Percentiles rank a stretch among this genome's conserved stretches.
Evolutionary conservation across 352 stramenopile species (phyloP).

Genomic region (Globisporangium solare): DNA sequence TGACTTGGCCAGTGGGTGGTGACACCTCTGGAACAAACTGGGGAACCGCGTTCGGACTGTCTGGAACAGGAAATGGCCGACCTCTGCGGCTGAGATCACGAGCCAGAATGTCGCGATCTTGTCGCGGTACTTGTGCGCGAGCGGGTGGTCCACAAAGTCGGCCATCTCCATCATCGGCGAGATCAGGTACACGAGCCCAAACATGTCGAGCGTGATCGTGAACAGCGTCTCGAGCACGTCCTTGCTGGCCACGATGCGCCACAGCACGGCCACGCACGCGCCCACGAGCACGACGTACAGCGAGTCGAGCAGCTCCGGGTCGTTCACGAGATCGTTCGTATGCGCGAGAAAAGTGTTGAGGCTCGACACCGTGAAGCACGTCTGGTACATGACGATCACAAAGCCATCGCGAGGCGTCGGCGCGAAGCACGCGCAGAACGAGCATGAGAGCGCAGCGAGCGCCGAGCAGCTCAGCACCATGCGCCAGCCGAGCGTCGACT

Average conservation of each 20-base stretch:
- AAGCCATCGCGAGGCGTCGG: slow-evolving; percentile 31
- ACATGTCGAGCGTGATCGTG: slow-evolving; percentile 47
- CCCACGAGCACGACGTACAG: slow-evolving; percentile 53
- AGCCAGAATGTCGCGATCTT: slow-evolving; percentile 51
- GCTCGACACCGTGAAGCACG: slow-evolving; percentile 45
- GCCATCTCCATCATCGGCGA: slow-evolving; percentile 63
- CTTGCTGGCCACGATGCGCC: slow-evolving; percentile 49
- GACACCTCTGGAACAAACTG: slow-evolving; percentile 1
- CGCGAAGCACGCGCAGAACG: slow-evolving; percentile 41
- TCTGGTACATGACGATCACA: slow-evolving; percentile 44
- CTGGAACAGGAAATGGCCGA: slow-evolving; percentile 27
- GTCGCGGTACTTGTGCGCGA: slow-evolving; percentile 23
- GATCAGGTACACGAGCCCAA: slow-evolving; percentile 47
- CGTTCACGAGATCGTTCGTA: slow-evolving; percentile 27
- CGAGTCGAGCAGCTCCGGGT: slow-evolving; percentile 49
- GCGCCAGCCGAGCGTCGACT: slow-evolving; percentile 15
- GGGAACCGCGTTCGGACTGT: not conserved
- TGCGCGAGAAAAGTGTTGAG: slow-evolving; percentile 60
- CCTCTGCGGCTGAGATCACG: slow-evolving; percentile 27
- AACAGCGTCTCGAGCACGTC: slow-evolving; percentile 50
- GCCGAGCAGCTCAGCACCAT: slow-evolving; percentile 24
- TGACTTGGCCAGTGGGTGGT: not conserved
- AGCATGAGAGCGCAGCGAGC: slow-evolving; percentile 20
- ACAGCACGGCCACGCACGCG: slow-evolving; percentile 45
- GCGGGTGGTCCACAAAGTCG: slow-evolving; percentile 47